phyloP scores from a whole-genome alignment of 2,329 filamentous ascomycete species.

The Neopestalotiopsis clavispora region DNA sequence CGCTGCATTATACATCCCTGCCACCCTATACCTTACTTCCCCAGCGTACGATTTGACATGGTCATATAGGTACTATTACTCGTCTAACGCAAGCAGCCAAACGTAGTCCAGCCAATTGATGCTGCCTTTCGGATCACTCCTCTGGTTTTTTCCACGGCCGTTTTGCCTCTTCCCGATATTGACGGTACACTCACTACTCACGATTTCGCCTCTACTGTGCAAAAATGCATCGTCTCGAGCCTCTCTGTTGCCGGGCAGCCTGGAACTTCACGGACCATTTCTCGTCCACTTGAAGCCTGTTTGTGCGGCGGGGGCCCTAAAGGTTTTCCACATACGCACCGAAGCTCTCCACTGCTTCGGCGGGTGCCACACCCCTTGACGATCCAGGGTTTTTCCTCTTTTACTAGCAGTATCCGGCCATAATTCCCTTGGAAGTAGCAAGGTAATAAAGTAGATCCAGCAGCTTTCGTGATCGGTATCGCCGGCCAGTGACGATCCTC shows the following conservation, averaged over 20 bases:
- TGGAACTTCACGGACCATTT: neutral
- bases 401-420: slow-evolving; percentile 1
- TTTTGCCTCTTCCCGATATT: neutral
- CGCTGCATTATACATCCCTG: neutral
- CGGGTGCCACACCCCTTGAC: slow-evolving; percentile 7
- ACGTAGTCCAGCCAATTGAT: slow-evolving; percentile 1
- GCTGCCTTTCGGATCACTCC: neutral
- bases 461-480: neutral
- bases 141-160: neutral
- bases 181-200: neutral
- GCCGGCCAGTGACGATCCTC: neutral
- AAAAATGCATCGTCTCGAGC: neutral
- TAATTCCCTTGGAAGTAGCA: neutral
- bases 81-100: neutral
- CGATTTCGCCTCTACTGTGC: neutral
- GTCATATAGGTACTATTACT: neutral
- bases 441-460: slow-evolving; percentile 1
- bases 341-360: slow-evolving; percentile 12
- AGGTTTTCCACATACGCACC: neutral
- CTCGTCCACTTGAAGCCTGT: neutral
- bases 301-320: neutral
- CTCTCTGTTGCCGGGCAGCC: neutral
- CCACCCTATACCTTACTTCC: neutral
- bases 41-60: neutral
- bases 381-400: neutral